phyloP scores from a whole-genome alignment of 495 filamentous ascomycete species.

The Xylaria longipes region DNA sequence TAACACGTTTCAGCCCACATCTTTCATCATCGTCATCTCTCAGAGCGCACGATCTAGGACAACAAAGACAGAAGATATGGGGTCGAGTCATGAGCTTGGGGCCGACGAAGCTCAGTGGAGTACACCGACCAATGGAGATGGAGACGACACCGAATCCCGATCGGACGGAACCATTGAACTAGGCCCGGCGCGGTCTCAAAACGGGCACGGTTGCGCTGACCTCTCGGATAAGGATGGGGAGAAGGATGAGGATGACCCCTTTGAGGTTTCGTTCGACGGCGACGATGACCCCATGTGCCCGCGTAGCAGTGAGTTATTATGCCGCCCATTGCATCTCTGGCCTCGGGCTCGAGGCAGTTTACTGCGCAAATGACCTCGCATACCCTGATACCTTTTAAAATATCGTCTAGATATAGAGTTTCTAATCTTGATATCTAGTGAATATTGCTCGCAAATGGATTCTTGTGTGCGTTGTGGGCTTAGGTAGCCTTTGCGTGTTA shows the following conservation, averaged over 20 bases:
- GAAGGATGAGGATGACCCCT: constrained; percentile 43
- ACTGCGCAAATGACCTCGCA: background rate
- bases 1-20: background rate
- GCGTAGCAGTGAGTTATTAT: constrained; percentile 52
- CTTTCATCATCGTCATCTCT: background rate
- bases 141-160: background rate
- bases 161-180: constrained; percentile 16
- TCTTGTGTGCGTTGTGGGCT: constrained; percentile 72
- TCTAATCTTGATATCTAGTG: constrained; percentile 40
- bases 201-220: constrained; percentile 65
- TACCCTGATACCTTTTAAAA: too few species aligned
- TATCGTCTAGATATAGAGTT: background rate
- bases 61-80: background rate
- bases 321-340: too few species aligned
- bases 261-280: constrained; percentile 72
- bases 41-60: background rate
- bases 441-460: constrained; percentile 74
- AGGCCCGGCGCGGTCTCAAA: constrained; percentile 58
- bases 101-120: background rate
- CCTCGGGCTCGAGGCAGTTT: background rate
- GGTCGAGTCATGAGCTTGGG: background rate
- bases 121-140: background rate
- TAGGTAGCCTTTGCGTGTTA: constrained; percentile 84
- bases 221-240: constrained; percentile 43
- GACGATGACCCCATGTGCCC: constrained; percentile 78